Percentiles rank a stretch among this genome's conserved stretches.
Evolutionary conservation across 129 eudicot species (phyloP).

Genomic region (Artemisia argyi): DNA sequence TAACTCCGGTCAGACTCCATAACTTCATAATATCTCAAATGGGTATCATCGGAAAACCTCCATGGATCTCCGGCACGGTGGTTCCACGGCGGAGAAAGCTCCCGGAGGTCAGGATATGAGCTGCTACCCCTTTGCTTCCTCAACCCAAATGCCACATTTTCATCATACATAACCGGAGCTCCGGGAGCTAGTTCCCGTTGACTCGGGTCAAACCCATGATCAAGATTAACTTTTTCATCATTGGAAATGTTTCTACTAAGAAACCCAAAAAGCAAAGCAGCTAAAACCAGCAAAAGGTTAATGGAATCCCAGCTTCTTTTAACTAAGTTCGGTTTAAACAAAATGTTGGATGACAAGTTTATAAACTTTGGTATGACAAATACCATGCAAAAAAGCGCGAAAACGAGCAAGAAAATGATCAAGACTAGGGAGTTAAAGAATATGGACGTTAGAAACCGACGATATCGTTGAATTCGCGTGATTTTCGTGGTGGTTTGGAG

Average conservation of each 20-base stretch:
- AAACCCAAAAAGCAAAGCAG: slow-evolving; percentile 76
- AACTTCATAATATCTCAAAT: slow-evolving; percentile 35
- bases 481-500: slow-evolving; percentile 51
- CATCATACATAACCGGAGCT: slow-evolving; percentile 31
- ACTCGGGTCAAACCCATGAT: slow-evolving; percentile 33
- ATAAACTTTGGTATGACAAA: slow-evolving; percentile 59
- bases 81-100: slow-evolving; percentile 39
- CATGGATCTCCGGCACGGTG: slow-evolving; percentile 43
- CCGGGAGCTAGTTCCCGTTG: slow-evolving; percentile 33
- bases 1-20: slow-evolving; percentile 38
- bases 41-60: slow-evolving; percentile 67
- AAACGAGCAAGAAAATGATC: slow-evolving; percentile 44
- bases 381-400: slow-evolving; percentile 53
- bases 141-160: slow-evolving; percentile 27
- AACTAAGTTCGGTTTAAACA: slow-evolving; percentile 51
- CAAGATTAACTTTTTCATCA: slow-evolving; percentile 32
- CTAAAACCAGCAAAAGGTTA: slow-evolving; percentile 57
- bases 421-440: slow-evolving; percentile 70
- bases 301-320: slow-evolving; percentile 85
- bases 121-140: slow-evolving; percentile 49
- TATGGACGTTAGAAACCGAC: slow-evolving; percentile 46
- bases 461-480: slow-evolving; percentile 50
- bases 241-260: slow-evolving; percentile 57
- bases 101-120: slow-evolving; percentile 92
- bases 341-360: slow-evolving; percentile 31